Percentiles rank a stretch among this genome's conserved stretches.
These are phyloP conservation scores for Podaxis sp. DNA, from an alignment of 768 basidiomycete species.

Conservation along the genomic window DNA sequence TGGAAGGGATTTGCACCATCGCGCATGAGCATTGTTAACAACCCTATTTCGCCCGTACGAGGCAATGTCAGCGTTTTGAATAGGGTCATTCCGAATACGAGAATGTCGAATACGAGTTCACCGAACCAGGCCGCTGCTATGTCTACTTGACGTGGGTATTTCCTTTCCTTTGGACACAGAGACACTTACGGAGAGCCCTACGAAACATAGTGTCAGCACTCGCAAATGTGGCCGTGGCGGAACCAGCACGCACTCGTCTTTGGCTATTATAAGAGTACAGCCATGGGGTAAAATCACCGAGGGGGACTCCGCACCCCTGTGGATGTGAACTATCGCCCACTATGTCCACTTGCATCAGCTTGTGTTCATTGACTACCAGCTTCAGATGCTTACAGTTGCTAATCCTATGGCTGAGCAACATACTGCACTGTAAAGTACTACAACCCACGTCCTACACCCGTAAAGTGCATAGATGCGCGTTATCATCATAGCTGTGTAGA, in stretches of 20 bases:
- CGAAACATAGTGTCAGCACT: background rate
- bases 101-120: slow-evolving; percentile 37
- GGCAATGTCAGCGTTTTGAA: slow-evolving; percentile 31
- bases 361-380: background rate
- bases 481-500: slow-evolving; percentile 32
- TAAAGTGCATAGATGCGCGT: slow-evolving; percentile 42
- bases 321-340: background rate
- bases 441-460: slow-evolving; percentile 26
- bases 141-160: slow-evolving; percentile 19
- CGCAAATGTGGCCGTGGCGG: background rate
- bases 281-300: background rate
- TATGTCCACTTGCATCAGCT: background rate
- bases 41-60: slow-evolving; percentile 21
- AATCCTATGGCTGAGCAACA: slow-evolving; percentile 26
- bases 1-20: slow-evolving; percentile 32
- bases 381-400: slow-evolving; percentile 21
- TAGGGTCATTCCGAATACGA: slow-evolving; percentile 40
- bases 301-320: background rate
- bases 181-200: background rate
- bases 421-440: slow-evolving; percentile 24
- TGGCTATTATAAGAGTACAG: background rate
- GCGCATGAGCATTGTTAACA: slow-evolving; percentile 31
- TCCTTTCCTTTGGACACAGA: background rate
- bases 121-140: slow-evolving; percentile 37
- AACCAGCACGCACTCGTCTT: background rate